Evolutionary conservation across 208 protist species (phyloP), one percentile per base, ranked within the genome.

Genomic region (Trypanosoma avium): DNA sequence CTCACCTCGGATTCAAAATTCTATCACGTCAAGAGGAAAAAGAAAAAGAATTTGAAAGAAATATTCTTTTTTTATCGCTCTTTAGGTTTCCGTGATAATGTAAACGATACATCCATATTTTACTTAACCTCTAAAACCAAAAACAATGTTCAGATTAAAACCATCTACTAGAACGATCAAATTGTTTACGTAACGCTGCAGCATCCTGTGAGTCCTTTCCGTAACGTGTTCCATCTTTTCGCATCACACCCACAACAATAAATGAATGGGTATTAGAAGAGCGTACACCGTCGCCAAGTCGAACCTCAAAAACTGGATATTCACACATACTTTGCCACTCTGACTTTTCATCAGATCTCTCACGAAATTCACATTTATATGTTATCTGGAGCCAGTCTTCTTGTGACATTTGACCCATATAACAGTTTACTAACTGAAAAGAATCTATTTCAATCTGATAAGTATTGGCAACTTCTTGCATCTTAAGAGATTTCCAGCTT

Each of bases 351-450:
- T 77, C 62, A 22, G 55, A 46, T n/a, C 90, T 73, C 66, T 96
- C 77, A 21, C 79, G 82, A 66, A 80, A 92, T 69, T 92, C 87
- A 61, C 85, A 93, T 57, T 75, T 79, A 61, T 92, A 92, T 17
- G 90, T 96, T 29, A 94, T 83, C 69, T 96, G 90, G 21, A 96
- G 70, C 87, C 90, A 96, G 55, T 96, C 90, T 22, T 96, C 90
- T 55, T 90, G 70, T 21, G 86, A 80, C 87, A 96, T 92, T 72
- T 93, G 86, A 1, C 90, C 90, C 85, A 93, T 86, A 73, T 94
- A 96, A 73, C 85, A 92, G 50, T 86, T 93, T 12, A 94, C 81
- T 3, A 96, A 56, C 42, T 86, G 73, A 61, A 96, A 96, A 15
- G 79, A 81, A 68, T 91, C 83, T n/a, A 96, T 64, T 53, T 88